Conservation (phyloP, 805 yeast genomes). For the Wickerhamiella kurtzmanii region DNA sequence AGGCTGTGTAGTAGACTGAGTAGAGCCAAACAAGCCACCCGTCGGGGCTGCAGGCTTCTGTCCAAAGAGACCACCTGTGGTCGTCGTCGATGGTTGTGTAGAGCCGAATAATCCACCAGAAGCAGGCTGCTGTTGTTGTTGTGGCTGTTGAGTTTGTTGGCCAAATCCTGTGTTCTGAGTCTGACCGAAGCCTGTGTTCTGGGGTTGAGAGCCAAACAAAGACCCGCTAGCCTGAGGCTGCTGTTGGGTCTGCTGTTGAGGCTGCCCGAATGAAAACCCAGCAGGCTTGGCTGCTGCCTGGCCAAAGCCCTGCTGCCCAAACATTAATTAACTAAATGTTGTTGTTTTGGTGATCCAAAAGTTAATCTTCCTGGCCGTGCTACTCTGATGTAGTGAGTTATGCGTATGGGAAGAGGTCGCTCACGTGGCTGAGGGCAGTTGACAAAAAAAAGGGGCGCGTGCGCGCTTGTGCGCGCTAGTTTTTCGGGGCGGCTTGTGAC, state of each 20-base stretch:
- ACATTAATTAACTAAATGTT: background rate
- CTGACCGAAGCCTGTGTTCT: slow-evolving; percentile 3
- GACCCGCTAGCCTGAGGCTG: background rate
- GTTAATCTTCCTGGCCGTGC: too few relatives aligned
- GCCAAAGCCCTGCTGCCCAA: background rate
- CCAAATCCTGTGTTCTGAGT: background rate
- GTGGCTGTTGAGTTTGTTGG: slow-evolving; percentile 2
- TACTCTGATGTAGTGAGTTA: too few relatives aligned
- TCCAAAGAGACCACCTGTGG: background rate
- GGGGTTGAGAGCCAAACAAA: background rate
- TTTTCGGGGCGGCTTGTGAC: too few relatives aligned
- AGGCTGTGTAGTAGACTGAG: background rate
- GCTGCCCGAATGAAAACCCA: background rate
- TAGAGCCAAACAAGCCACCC: slow-evolving; percentile 16
- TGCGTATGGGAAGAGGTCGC: too few relatives aligned
- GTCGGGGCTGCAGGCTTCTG: slow-evolving; percentile 4
- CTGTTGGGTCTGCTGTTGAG: slow-evolving; percentile 1
- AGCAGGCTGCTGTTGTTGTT: slow-evolving; percentile 9
- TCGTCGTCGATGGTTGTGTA: background rate
- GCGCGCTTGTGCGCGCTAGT: too few relatives aligned
- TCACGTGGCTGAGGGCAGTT: too few relatives aligned
- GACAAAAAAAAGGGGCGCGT: too few relatives aligned
- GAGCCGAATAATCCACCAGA: slow-evolving; percentile 1
- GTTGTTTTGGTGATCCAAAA: background rate
- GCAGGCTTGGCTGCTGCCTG: background rate